Evolutionary conservation across 352 stramenopile species (phyloP), one percentile per base, ranked within the genome.

Genomic region (Phytophthora multivora): DNA sequence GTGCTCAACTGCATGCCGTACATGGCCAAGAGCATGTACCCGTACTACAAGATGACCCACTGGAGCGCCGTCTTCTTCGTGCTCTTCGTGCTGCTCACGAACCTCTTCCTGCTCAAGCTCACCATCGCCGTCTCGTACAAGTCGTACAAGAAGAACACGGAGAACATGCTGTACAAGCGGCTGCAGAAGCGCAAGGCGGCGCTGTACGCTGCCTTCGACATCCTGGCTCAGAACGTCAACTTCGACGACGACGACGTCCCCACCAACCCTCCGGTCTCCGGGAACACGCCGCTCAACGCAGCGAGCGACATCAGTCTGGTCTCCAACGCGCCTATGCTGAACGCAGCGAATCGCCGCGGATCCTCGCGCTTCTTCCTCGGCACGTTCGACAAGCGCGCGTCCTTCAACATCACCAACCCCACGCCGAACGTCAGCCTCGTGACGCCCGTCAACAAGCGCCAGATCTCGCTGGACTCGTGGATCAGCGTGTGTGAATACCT

Each of bases 141-240:
- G 51, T 90, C 81, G 18, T 94, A 94, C 80, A 91, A 91, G 71
- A 79, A 89, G 21, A 86, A 94, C 71, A 94, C 81, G 1, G 86
- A 94, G 52, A 86, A 71, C 43, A 94, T 92, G 83, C 64, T 94
- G 7, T 92, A 84, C 77, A 94, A 94, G 67, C 79, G 83, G 0
- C 66, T 94, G 40, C 83, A 94, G 69, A 94, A 94, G 64, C 86
- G 83, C 41, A 94, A 94, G 51, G 83, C 85, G 0, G 86, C 86
- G 12, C 54, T 94, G 4, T 89, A 75, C 33, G 85, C 85, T 2
- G 86, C 86, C 8, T 94, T 94, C 36, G 86, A 92, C 18, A 84
- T 94, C 35, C 71, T 94, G 8, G 73, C 81, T 1, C 65, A 80
- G 21, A 77, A 90, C 35, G 62, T 89, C 2, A 77, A 87, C 30